Conservation (phyloP, 2,329 filamentous ascomycete species). For the Pyrenochaeta sp. region DNA sequence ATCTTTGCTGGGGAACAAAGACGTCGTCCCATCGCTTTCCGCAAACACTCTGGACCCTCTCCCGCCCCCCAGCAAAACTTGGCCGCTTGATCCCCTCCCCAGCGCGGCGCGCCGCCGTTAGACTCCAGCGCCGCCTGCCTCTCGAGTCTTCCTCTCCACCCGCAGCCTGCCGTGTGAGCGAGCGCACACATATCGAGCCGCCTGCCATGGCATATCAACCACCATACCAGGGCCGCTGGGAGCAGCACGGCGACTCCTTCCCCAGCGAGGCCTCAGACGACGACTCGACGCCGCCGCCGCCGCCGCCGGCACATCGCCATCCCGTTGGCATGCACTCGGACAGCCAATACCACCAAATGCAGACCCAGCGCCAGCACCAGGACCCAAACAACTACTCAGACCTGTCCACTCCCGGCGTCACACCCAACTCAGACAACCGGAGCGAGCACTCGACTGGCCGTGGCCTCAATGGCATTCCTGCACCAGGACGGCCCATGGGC, state of each 20-base stretch:
- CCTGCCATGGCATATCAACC: constrained; percentile 33
- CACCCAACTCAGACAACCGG: constrained; percentile 72
- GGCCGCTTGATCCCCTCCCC: constrained; percentile 14
- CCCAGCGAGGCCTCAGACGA: constrained; percentile 28
- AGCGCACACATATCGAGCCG: background rate
- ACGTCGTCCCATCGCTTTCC: constrained; percentile 3
- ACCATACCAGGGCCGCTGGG: constrained; percentile 30
- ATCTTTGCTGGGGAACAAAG: constrained; percentile 4
- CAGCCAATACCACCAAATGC: constrained; percentile 24
- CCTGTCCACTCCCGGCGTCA: constrained; percentile 52
- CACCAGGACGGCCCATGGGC: constrained; percentile 34
- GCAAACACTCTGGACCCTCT: background rate
- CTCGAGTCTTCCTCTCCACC: constrained; percentile 10
- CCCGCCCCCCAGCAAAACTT: constrained; percentile 7
- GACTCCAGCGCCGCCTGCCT: constrained; percentile 9
- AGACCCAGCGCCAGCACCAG: constrained; percentile 32
- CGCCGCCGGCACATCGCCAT: constrained; percentile 43
- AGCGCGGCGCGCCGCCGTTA: constrained; percentile 21
- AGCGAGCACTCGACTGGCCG: constrained; percentile 67
- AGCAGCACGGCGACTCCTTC: constrained; percentile 24
- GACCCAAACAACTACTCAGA: constrained; percentile 45
- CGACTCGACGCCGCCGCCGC: constrained; percentile 47
- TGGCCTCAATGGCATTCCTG: constrained; percentile 74
- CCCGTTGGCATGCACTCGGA: constrained; percentile 38
- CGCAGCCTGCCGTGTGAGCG: constrained; percentile 13